Evolutionary conservation across 2,329 filamentous ascomycete genomes (phyloP).

Genomic region (Alternaria infectoria): DNA sequence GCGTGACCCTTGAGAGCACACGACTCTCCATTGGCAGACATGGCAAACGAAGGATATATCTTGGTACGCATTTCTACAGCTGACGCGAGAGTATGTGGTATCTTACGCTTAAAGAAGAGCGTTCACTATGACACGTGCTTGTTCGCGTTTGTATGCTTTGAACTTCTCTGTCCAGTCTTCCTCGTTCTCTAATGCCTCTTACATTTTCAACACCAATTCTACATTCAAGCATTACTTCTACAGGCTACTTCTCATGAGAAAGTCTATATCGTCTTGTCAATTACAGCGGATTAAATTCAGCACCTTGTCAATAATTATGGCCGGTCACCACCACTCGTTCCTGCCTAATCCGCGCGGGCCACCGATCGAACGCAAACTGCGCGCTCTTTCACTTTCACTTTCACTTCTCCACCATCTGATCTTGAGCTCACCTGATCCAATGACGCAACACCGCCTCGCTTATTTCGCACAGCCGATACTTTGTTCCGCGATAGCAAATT

Average conservation of each 20-base stretch:
- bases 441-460: neutral
- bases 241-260: neutral
- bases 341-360: neutral
- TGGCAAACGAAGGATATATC: neutral
- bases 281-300: neutral
- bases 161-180: neutral
- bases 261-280: neutral
- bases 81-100: neutral
- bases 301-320: neutral
- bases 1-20: neutral
- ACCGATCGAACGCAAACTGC: neutral
- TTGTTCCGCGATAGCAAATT: neutral
- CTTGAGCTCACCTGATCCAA: neutral
- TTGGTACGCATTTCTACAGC: neutral
- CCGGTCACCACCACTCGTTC: neutral
- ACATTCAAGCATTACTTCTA: neutral
- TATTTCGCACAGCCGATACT: neutral
- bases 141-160: neutral
- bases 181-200: neutral
- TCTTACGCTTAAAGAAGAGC: neutral
- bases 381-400: neutral
- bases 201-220: neutral
- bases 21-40: neutral
- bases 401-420: neutral
- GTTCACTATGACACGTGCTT: neutral